Base-by-base conservation (phyloP, 306 rosid genomes). In the Cucurbita moschata region DNA sequence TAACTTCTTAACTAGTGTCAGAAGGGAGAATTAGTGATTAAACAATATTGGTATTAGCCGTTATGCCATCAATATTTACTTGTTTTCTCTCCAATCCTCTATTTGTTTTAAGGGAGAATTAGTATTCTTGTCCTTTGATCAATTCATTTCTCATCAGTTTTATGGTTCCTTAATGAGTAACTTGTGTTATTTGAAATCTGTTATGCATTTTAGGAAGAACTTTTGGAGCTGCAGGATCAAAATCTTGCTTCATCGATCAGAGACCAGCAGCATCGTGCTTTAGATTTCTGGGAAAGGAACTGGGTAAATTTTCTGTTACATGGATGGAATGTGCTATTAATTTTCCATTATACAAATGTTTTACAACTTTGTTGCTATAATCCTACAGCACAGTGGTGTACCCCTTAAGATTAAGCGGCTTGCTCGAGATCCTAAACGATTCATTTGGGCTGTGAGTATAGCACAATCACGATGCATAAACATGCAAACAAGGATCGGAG, bases 361-460 rank as follows among this genome's bases (percentile, higher is more conserved):
- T 51, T 35, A 37, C 26, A 59, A 50, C 60, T 8, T 62, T 75
- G 16, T 56, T 74, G 10, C 16, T 47, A 6, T 50, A 23, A 58
- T 81, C n/a, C 21, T 53, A 70, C 83, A 94, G 98, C 98, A 90
- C 87, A 76, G 64, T 62, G 88, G 77, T 76, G 95, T 78, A 75
- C 97, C 96, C 66, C 92, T 94, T 53, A 94, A 94, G 81, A 81
- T 94, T 77, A 94, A 79, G 78, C 94, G 97, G 76, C 97, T 94
- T 78, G 97, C 95, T 76, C 87, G 73, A 58, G 88, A 90, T 73
- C 85, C 88, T 60, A 88, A 82, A 82, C 85, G 96, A 78, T 94
- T 94, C 86, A 80, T 82, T 79, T 94, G 98, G 98, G 98, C 96
- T 12, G 79, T 89, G 54, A 77, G 96, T 77, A 89, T 88, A 75